Evolutionary conservation across 225 moss, liverwort and hornwort species (phyloP).

Genomic region (Straminergon stramineum): DNA sequence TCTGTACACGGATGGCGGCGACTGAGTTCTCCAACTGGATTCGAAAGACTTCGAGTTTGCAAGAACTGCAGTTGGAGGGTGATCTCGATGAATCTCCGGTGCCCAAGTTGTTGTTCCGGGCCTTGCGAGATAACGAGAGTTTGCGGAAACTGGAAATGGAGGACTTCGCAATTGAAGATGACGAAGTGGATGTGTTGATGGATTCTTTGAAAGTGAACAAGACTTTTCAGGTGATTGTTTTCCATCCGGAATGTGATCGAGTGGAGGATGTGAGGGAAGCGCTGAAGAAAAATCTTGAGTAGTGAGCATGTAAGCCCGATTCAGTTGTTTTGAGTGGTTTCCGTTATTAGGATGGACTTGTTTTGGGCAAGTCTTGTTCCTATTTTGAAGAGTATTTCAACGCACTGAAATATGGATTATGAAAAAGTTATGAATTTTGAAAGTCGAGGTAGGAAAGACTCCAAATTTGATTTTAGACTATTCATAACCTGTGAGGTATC

Average conservation of each 20-base stretch:
- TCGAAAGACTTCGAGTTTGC: neutral
- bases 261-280: neutral
- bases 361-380: neutral
- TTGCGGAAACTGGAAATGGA: neutral
- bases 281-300: neutral
- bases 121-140: neutral
- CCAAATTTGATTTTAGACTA: neutral
- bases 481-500: too few species aligned
- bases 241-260: neutral
- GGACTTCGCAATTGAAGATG: neutral
- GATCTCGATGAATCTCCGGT: neutral
- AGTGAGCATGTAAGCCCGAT: neutral
- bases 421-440: neutral
- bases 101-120: neutral
- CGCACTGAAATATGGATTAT: neutral
- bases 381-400: neutral
- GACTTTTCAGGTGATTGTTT: neutral
- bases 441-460: too few species aligned
- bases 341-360: neutral
- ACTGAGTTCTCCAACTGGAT: neutral
- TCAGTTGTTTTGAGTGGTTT: neutral
- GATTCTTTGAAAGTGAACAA: neutral
- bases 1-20: neutral
- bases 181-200: neutral
- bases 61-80: neutral